Evolutionary conservation across 345 rosid species (phyloP), one percentile per base, ranked within the genome.

Genomic region (Dipteronia sinensis): DNA sequence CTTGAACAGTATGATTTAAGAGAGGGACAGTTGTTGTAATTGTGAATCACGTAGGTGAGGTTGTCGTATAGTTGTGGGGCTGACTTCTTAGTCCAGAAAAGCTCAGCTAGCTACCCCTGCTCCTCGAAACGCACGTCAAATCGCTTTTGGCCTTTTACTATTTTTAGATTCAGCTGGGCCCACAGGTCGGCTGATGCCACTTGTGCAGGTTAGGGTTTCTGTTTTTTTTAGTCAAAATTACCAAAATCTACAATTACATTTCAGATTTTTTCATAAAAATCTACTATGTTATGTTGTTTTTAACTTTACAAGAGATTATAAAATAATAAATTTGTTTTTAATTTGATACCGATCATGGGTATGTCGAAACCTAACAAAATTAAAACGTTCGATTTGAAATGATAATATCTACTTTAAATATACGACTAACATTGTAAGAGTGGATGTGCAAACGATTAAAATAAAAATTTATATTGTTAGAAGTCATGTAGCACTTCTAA

Each of bases 51-150:
- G 88, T 55, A 16, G 74, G 71, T 62, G 75, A 66, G 61, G 6
- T 73, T 76, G 86, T 83, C 84, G 79, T n/a, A 63, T 69, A 23
- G 62, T 19, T 7, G 4, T 3, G 47, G 2, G 31, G 65, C 38
- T 34, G 38, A 31, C 38, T 31, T 31, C 64, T 44, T 72, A 76
- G 76, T 49, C 53, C 65, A 31, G 13, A 16, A 65, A 65, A 29
- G 40, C 72, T 53, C 72, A 34, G 40, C 62, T 15, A 64, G 64
- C 51, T 61, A 9, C 64, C 46, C 46, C 46, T 2, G 1, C 47
- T 61, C 74, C 75, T 85, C 69, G 78, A 55, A 51, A 23, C 81
- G 83, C 88, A 86, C 83, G 85, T 86, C 56, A 13, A 81, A 75
- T 59, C 63, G 19, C 69, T 9, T 8, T 6, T 78, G 79, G 56